Conservation (phyloP, 352 stramenopile genomes). For the Phytopythium chamaehyphon region DNA sequence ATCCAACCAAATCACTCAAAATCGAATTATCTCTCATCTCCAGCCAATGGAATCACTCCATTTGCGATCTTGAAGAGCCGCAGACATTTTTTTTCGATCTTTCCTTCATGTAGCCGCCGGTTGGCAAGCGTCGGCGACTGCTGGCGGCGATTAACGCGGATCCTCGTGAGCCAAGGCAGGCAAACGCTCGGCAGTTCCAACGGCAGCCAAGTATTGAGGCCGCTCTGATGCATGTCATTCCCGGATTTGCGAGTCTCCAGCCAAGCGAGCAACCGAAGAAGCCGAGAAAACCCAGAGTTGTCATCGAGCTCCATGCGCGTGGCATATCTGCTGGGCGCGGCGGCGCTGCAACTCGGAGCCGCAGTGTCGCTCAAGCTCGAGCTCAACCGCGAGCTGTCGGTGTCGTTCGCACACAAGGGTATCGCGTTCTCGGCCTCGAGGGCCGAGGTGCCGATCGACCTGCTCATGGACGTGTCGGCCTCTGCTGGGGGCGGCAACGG, state of each 20-base stretch:
- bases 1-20: background rate
- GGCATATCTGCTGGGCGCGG: background rate
- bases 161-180: background rate
- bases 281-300: background rate
- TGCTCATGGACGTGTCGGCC: background rate
- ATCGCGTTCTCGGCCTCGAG: background rate
- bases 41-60: too few species aligned
- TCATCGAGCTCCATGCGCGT: background rate
- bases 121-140: background rate
- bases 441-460: background rate
- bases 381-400: slow-evolving; percentile 1
- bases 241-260: background rate
- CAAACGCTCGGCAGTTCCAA: background rate
- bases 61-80: too few species aligned
- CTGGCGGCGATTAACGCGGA: background rate
- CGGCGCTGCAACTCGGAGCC: background rate
- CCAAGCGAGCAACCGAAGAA: background rate
- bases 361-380: background rate
- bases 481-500: background rate
- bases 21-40: too few species aligned
- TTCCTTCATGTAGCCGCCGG: too few species aligned
- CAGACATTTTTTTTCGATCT: too few species aligned
- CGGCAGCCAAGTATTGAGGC: too few species aligned
- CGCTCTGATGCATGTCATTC: background rate
- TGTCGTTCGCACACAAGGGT: background rate